Base-by-base conservation (phyloP, 2,329 filamentous ascomycete species). In the Penicillium hesseltinei region DNA sequence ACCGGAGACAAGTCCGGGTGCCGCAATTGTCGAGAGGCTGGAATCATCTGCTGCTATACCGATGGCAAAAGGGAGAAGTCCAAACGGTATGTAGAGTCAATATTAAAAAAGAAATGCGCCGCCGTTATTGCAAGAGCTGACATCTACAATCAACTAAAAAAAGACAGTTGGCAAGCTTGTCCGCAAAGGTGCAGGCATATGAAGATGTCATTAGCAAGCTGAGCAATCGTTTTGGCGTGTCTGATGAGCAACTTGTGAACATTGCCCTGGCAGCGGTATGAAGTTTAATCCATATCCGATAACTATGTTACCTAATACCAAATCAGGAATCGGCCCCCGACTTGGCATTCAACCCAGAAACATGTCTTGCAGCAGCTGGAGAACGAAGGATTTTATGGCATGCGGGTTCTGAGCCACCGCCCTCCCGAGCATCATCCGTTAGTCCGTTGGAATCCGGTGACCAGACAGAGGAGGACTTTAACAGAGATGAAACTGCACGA, bases 31-130 rank as follows among this genome's bases (percentile, higher is more conserved):
- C 67, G 71, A 44, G 76, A 78, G 50, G 73, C 73, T 46, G 74
- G 73, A n/a, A 73, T 77, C 25, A 67, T 71, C 36, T 80, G 77
- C 60, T 74, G 71, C 55, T 79, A 79, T 62, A 77, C 75, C 15
- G 76, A 78, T 65, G 76, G 76, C 6, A 80, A 78, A 64, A 66
- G 76, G 62, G 77, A 78, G 57, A 73, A 75, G 52, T 77, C 73
- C 7, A 78, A 76, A 58, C 75, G 75, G 77, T 78, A 50, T 62
- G 66, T 11, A 48, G 10, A 5, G 19, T 39, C 17, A 15, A 17
- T 46, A n/a, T 8, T 27, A 8, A 52, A 21, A 13, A 13, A 13
- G 4, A 13, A 27, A 9, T 13, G 15, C 31, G 13, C 13, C 25
- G 43, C 10, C 11, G 2, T 31, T 35, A 17, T 29, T 19, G 9